Conservation (phyloP, 345 rosid genomes). For the Euphorbia tirucalli region DNA sequence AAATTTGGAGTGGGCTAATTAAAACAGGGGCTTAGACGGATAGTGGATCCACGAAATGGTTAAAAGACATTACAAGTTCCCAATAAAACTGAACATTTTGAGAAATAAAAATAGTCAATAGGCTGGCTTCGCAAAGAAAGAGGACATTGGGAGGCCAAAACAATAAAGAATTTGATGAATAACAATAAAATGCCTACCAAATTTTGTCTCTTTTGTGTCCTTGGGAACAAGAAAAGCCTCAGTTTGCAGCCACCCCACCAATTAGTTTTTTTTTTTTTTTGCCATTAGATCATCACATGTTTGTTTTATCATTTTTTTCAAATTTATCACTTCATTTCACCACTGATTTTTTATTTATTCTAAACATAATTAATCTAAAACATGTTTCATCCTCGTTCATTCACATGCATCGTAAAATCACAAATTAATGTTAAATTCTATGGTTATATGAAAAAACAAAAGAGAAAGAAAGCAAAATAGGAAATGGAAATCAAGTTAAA, state of each 20-base stretch:
- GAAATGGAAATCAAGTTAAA: too few relatives aligned
- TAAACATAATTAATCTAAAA: too few relatives aligned
- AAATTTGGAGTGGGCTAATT: too few relatives aligned
- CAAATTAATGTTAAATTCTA: background rate
- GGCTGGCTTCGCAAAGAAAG: conserved; percentile 18
- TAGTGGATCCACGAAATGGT: too few relatives aligned
- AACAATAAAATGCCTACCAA: background rate
- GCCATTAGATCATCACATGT: background rate
- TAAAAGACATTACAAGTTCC: background rate
- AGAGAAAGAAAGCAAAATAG: background rate
- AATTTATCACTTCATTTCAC: too few relatives aligned
- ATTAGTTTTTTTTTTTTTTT: background rate
- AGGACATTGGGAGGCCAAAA: conserved; percentile 20
- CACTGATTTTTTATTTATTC: too few relatives aligned
- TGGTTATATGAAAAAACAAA: background rate
- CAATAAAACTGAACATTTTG: background rate
- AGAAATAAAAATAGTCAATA: background rate
- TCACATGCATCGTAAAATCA: too few relatives aligned
- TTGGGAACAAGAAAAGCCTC: conserved; percentile 4
- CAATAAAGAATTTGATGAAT: conserved; percentile 7
- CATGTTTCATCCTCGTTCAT: too few relatives aligned
- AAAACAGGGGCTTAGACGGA: too few relatives aligned
- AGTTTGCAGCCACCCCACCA: background rate
- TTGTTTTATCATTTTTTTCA: background rate
- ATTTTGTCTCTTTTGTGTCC: conserved; percentile 21